These are phyloP conservation scores for Boletus smithii DNA, from an alignment of 1,284 basidiomycete species.

Conservation along the genomic window DNA sequence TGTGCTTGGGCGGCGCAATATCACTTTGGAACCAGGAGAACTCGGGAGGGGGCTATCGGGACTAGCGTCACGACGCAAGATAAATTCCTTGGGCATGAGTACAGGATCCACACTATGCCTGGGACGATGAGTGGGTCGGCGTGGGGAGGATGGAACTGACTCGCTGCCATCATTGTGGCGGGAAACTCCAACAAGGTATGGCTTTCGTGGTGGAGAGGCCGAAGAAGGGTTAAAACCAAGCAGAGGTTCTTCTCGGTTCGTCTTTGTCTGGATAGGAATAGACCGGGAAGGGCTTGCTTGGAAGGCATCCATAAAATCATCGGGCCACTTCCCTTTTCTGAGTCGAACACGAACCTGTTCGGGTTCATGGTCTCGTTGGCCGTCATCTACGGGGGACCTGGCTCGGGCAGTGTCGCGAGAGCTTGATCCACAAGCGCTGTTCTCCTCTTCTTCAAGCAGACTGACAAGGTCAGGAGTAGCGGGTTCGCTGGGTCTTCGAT, in stretches of 20 bases:
- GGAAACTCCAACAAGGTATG: conserved; percentile 48
- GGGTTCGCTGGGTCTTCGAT: conserved; percentile 61
- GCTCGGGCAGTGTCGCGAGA: conserved; percentile 29
- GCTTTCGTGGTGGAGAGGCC: conserved; percentile 53
- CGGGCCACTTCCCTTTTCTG: conserved; percentile 78
- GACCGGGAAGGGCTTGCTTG: conserved; percentile 31
- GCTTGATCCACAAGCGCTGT: conserved; percentile 43
- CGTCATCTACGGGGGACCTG: conserved; percentile 20
- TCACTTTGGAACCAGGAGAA: conserved; percentile 41
- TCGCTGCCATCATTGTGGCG: conserved; percentile 48
- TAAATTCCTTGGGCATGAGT: conserved; percentile 56
- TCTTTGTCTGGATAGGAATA: conserved; percentile 32
- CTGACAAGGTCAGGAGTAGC: conserved; percentile 58
- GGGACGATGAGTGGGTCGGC: conserved; percentile 60
- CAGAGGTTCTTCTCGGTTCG: conserved; percentile 29
- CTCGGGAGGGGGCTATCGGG: conserved; percentile 45
- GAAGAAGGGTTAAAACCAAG: conserved; percentile 41
- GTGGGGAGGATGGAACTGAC: conserved; percentile 44
- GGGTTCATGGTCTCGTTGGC: conserved; percentile 25
- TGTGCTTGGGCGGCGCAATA: conserved; percentile 56
- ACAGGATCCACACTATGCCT: conserved; percentile 55
- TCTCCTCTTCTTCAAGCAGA: conserved; percentile 72
- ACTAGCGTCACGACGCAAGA: conserved; percentile 53
- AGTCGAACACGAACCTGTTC: conserved; percentile 50
- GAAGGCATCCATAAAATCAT: conserved; percentile 69